Percentiles rank a stretch among this genome's conserved stretches.
Conservation (phyloP, 352 stramenopile genomes). For the Globisporangium carolinianum region DNA sequence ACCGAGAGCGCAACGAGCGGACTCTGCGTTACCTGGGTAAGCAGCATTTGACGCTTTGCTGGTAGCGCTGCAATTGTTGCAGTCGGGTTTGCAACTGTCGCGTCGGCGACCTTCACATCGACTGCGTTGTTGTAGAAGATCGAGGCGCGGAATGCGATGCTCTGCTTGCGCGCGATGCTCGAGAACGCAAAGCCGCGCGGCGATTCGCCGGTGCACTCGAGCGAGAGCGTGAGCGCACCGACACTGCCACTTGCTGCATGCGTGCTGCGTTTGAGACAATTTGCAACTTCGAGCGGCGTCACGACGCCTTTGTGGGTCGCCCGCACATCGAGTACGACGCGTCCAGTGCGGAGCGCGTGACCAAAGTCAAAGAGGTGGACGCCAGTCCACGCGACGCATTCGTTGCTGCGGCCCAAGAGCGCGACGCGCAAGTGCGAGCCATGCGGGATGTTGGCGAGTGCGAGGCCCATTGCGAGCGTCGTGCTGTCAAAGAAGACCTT, state of each 20-base stretch:
- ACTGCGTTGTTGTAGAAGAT: conserved; percentile 45
- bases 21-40: conserved; percentile 50
- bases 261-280: conserved; percentile 40
- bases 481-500: conserved; percentile 5
- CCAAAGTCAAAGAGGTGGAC: conserved; percentile 81
- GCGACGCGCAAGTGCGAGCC: conserved; percentile 65
- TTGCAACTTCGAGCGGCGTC: conserved; percentile 68
- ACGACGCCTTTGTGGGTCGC: conserved; percentile 22
- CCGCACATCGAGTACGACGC: conserved; percentile 27
- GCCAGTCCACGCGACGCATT: conserved; percentile 49
- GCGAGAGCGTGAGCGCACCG: conserved; percentile 32
- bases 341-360: conserved; percentile 51
- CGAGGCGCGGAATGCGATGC: conserved; percentile 55
- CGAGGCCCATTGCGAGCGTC: conserved; percentile 18
- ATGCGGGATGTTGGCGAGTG: conserved; percentile 62
- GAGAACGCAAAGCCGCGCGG: conserved; percentile 55
- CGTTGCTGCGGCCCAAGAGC: conserved; percentile 34
- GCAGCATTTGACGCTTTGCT: conserved; percentile 30
- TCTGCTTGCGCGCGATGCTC: conserved; percentile 39
- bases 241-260: conserved; percentile 22
- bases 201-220: conserved; percentile 36
- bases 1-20: conserved; percentile 51
- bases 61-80: conserved; percentile 21
- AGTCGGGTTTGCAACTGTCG: background rate
- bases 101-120: conserved; percentile 2